Conservation (phyloP, 2,329 filamentous ascomycete species). For the Penicillium sclerotiorum region DNA sequence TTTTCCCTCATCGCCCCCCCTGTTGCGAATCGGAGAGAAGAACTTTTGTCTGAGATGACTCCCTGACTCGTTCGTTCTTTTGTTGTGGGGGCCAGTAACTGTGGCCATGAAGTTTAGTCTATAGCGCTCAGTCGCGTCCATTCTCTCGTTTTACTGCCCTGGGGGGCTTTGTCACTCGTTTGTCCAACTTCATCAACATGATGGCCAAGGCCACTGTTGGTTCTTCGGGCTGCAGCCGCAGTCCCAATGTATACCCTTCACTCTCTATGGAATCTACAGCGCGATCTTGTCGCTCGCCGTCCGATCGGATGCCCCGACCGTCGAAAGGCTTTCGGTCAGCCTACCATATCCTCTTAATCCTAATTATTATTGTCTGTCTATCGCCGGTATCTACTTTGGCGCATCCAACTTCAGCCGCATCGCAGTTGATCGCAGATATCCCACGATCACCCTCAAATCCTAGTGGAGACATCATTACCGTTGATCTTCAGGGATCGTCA, state of each 20-base stretch:
- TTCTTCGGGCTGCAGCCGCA: conserved; percentile 6
- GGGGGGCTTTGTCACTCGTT: conserved; percentile 17
- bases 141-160: conserved; percentile 9
- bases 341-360: conserved; percentile 23
- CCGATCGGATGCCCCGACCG: conserved; percentile 1
- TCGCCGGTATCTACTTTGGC: conserved; percentile 16
- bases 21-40: not conserved
- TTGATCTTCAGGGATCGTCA: conserved; percentile 8
- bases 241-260: conserved; percentile 6
- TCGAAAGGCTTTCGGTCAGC: conserved; percentile 1
- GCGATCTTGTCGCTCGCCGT: conserved; percentile 7
- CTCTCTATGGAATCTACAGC: conserved; percentile 2
- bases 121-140: conserved; percentile 9
- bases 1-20: conserved; percentile 1
- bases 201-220: conserved; percentile 1
- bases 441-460: conserved; percentile 16
- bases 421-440: conserved; percentile 4
- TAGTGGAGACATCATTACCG: conserved; percentile 19
- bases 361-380: conserved; percentile 25
- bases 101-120: conserved; percentile 12
- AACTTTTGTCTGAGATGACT: not conserved
- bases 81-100: not conserved
- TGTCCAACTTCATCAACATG: conserved; percentile 9
- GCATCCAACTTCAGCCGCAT: conserved; percentile 5
- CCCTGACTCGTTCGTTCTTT: not conserved